Base-by-base conservation (phyloP, 2,329 filamentous ascomycete species). In the Biscogniauxia marginata region DNA sequence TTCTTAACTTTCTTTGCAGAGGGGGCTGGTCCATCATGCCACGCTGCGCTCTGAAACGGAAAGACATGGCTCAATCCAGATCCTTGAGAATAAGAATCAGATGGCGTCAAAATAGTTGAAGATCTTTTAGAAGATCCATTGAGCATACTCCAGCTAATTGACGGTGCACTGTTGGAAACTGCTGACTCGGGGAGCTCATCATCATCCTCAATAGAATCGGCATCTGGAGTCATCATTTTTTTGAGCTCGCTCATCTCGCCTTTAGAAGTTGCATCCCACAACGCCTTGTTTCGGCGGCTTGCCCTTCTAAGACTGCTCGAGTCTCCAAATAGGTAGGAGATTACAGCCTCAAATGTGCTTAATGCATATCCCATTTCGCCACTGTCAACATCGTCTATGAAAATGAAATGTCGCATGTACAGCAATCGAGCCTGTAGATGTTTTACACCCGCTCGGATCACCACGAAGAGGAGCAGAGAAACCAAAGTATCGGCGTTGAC, bases 361-460 rank as follows among this genome's bases (percentile, higher is more conserved):
- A 99, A 74, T 0, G 93, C 93, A 73, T 99, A 99, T 7, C 95
- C 95, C 79, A 96, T 88, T 74, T 99, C 95, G 49, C 95, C 95
- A 59, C 87, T 96, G 63, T 99, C 95, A 7, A 99, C 92, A 74
- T 99, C 95, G 65, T 98, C 95, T 50, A 96, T 93, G 73, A 96
- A 99, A 63, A 97, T 95, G 69, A 97, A 99, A 67, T 96, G 91
- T 46, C 93, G 89, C 81, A 98, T 96, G 71, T 98, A 99, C n/a
- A 89, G 81, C 48, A 99, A 77, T 19, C 93, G 84, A 3, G 95
- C 92, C 66, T 96, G 91, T 7, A 99, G 79, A 73, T 97, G 88
- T 56, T 90, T 86, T 22, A 96, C 86, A 58, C 95, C 90, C 9
- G 93, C 91, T 60, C 93, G 84, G 58, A 99, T 98, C 9, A 99